Conservation (phyloP, 1,139 yeast genomes). For the Candida sp. region DNA sequence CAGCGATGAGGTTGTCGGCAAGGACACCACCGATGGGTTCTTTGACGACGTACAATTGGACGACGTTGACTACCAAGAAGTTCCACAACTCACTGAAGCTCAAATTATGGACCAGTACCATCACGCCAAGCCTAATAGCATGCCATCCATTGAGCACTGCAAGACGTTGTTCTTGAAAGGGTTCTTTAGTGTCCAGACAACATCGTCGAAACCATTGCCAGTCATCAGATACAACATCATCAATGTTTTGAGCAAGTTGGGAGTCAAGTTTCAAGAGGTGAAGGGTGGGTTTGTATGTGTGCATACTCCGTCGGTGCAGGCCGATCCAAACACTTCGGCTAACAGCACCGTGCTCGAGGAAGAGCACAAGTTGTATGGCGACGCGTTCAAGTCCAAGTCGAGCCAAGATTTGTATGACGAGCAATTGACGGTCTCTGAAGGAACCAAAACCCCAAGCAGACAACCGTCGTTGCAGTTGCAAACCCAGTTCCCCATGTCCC, state of each 20-base stretch:
- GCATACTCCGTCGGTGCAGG: slow-evolving; percentile 58
- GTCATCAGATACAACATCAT: slow-evolving; percentile 88
- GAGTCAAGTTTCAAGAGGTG: slow-evolving; percentile 87
- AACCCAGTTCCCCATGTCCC: slow-evolving; percentile 26
- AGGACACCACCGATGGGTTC: slow-evolving; percentile 49
- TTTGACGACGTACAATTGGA: slow-evolving; percentile 71
- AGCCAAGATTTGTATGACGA: slow-evolving; percentile 28
- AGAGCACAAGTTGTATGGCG: slow-evolving; percentile 45
- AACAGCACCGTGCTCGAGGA: slow-evolving; percentile 23
- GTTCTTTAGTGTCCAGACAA: slow-evolving; percentile 93
- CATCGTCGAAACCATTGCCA: slow-evolving; percentile 91
- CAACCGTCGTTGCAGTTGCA: slow-evolving; percentile 43
- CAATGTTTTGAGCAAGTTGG: slow-evolving; percentile 73
- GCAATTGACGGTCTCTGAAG: slow-evolving; percentile 15
- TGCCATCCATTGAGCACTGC: slow-evolving; percentile 96
- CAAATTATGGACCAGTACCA: slow-evolving; percentile 71
- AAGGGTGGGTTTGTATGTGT: slow-evolving; percentile 94
- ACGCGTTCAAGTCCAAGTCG: slow-evolving; percentile 45
- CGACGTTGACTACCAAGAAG: slow-evolving; percentile 34
- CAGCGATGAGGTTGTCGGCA: slow-evolving; percentile 42
- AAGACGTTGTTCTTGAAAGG: slow-evolving; percentile 93
- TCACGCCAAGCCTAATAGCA: slow-evolving; percentile 72
- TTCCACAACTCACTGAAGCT: slow-evolving; percentile 58
- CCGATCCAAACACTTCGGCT: slow-evolving; percentile 10
- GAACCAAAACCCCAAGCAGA: slow-evolving; percentile 36